These are phyloP conservation scores for Taiozyma sp. DNA, from an alignment of 1,139 yeast species.

Conservation along the genomic window DNA sequence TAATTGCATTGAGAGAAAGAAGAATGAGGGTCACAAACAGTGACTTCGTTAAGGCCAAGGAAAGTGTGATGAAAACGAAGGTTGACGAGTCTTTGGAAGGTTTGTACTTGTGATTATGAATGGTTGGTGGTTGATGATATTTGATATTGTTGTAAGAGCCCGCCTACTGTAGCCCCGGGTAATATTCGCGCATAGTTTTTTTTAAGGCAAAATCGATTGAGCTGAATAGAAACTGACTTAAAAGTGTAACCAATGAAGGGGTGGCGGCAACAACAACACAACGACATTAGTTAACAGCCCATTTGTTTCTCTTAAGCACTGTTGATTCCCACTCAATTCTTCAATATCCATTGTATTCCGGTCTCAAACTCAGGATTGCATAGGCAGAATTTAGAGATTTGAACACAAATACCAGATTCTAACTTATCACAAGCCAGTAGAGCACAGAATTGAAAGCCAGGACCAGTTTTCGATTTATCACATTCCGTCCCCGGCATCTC, in stretches of 20 bases:
- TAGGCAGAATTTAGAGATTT: neutral
- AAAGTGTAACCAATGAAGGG: no score
- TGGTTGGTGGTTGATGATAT: neutral
- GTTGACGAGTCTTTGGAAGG: constrained; percentile 97
- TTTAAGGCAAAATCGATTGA: neutral
- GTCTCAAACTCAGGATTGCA: neutral
- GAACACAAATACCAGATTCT: neutral
- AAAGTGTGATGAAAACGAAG: constrained; percentile 95
- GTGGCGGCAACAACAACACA: neutral
- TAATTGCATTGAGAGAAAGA: constrained; percentile 93
- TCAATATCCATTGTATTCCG: neutral
- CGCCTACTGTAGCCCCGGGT: neutral
- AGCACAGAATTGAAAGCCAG: neutral
- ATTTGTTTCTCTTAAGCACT: neutral
- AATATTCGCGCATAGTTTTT: neutral
- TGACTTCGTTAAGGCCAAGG: constrained; percentile 93
- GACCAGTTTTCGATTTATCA: neutral
- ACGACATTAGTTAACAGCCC: neutral
- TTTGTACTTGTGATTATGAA: constrained; percentile 57
- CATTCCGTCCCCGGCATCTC: neutral
- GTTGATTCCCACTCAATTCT: neutral
- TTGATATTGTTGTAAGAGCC: neutral
- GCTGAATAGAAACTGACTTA: no score
- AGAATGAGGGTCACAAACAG: constrained; percentile 97
- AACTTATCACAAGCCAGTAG: neutral